phyloP scores from a whole-genome alignment of 2,329 filamentous ascomycete genomes.

The Epichloe hybrida region DNA sequence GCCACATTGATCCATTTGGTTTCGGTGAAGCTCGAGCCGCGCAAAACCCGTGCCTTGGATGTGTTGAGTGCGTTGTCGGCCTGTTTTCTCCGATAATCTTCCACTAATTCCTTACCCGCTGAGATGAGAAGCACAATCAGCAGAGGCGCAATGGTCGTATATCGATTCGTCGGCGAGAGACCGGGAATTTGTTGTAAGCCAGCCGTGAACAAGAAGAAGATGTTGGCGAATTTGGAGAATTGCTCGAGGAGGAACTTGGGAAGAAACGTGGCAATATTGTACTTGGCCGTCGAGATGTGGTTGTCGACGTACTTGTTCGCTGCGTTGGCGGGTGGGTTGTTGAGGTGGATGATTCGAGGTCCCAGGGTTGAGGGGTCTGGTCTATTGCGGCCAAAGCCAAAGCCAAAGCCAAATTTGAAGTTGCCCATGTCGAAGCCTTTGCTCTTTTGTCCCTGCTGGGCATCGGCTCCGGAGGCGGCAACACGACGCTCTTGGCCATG shows the following conservation, averaged over 20 bases:
- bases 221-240: slow-evolving; percentile 97
- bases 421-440: slow-evolving; percentile 56
- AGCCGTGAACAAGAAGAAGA: slow-evolving; percentile 98
- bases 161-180: slow-evolving; percentile 87
- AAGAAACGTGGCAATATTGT: slow-evolving; percentile 84
- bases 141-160: slow-evolving; percentile 92
- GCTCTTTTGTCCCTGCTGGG: slow-evolving; percentile 26
- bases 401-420: slow-evolving; percentile 69
- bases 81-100: slow-evolving; percentile 80
- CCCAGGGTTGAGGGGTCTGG: slow-evolving; percentile 83
- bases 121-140: slow-evolving; percentile 86
- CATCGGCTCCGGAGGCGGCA: slow-evolving; percentile 29
- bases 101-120: slow-evolving; percentile 83
- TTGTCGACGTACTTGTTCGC: slow-evolving; percentile 89
- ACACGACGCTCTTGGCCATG: slow-evolving; percentile 31
- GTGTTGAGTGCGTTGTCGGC: slow-evolving; percentile 81
- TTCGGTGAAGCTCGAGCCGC: slow-evolving; percentile 72
- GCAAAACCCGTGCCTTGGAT: slow-evolving; percentile 70
- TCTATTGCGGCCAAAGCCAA: slow-evolving; percentile 66
- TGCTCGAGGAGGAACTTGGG: slow-evolving; percentile 97
- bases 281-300: slow-evolving; percentile 94
- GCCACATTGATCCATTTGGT: slow-evolving; percentile 88
- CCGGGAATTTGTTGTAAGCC: slow-evolving; percentile 88
- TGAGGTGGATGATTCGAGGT: slow-evolving; percentile 84
- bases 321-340: slow-evolving; percentile 87